These are phyloP conservation scores for Lupinus albus DNA, from an alignment of 306 rosid species.

Conservation along the genomic window DNA sequence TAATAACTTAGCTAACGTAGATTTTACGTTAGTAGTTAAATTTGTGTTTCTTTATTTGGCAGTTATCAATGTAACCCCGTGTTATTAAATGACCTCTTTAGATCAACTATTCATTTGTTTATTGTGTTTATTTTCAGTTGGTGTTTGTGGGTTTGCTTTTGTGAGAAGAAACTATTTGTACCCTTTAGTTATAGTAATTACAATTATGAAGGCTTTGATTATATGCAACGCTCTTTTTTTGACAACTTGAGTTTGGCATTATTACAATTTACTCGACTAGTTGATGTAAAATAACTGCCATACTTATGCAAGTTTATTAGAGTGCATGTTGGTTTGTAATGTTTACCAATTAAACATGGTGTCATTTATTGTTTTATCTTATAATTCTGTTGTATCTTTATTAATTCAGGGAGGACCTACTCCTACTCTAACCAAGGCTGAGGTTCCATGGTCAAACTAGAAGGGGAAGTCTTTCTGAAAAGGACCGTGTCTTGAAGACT, in stretches of 20 bases:
- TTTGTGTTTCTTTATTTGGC: not conserved
- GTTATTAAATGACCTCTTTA: not conserved
- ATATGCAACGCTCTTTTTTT: slow-evolving; percentile 3
- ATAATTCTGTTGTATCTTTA: slow-evolving; percentile 12
- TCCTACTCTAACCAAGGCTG: slow-evolving; percentile 80
- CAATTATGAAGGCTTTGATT: not conserved
- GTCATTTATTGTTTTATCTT: slow-evolving; percentile 3
- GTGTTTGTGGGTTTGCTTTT: not conserved
- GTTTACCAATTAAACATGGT: not conserved
- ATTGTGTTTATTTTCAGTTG: slow-evolving; percentile 3
- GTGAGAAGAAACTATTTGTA: not conserved
- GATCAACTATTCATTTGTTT: not conserved
- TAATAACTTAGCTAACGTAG: not conserved
- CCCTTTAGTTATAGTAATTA: not conserved
- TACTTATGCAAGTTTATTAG: not conserved
- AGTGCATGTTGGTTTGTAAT: not conserved
- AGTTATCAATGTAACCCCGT: not conserved
- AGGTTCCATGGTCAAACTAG: slow-evolving; percentile 92
- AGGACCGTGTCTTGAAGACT: slow-evolving; percentile 91
- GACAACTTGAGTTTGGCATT: slow-evolving; percentile 12
- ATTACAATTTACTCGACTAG: not conserved
- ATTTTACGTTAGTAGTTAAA: not conserved
- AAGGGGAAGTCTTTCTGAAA: slow-evolving; percentile 81
- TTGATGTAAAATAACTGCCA: not conserved
- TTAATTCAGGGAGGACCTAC: slow-evolving; percentile 74